Percentiles rank a stretch among this genome's conserved stretches.
Evolutionary conservation across 148 eudicot genomes (phyloP).

Genomic region (Suaeda aralocaspica): DNA sequence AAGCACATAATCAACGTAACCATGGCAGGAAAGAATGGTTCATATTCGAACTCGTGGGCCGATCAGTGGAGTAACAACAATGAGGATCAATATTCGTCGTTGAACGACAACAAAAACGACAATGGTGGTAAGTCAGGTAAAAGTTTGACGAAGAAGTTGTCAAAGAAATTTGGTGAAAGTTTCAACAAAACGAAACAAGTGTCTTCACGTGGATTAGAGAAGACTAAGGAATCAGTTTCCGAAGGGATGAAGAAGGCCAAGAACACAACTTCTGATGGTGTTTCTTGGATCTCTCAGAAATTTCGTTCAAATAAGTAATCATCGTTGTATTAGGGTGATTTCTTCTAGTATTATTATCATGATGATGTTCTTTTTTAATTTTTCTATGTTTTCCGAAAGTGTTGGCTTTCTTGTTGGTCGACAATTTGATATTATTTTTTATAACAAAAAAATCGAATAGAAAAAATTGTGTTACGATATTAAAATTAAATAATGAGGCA

Average conservation of each 20-base stretch:
- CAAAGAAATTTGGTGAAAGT: constrained; percentile 30
- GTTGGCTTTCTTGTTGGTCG: too few species aligned
- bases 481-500: too few species aligned
- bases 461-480: too few species aligned
- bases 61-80: constrained; percentile 41
- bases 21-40: constrained; percentile 18
- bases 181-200: constrained; percentile 41
- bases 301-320: constrained; percentile 20
- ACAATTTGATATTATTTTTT: too few species aligned
- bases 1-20: not conserved
- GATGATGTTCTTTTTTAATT: not conserved
- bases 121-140: constrained; percentile 14
- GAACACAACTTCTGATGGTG: constrained; percentile 25
- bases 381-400: too few species aligned
- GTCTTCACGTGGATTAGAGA: constrained; percentile 35
- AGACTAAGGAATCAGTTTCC: constrained; percentile 40
- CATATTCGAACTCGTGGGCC: constrained; percentile 39
- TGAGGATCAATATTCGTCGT: constrained; percentile 16
- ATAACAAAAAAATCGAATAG: too few species aligned
- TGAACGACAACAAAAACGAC: constrained; percentile 13
- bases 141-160: constrained; percentile 30
- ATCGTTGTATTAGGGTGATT: too few species aligned
- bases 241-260: constrained; percentile 40
- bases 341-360: not conserved
- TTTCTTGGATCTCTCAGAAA: constrained; percentile 36